A percentile compares a stretch with the other conserved stretches of the same genome.
Evolutionary conservation across 139 green algal species (phyloP).

Genomic region (Coelastrella sp.): DNA sequence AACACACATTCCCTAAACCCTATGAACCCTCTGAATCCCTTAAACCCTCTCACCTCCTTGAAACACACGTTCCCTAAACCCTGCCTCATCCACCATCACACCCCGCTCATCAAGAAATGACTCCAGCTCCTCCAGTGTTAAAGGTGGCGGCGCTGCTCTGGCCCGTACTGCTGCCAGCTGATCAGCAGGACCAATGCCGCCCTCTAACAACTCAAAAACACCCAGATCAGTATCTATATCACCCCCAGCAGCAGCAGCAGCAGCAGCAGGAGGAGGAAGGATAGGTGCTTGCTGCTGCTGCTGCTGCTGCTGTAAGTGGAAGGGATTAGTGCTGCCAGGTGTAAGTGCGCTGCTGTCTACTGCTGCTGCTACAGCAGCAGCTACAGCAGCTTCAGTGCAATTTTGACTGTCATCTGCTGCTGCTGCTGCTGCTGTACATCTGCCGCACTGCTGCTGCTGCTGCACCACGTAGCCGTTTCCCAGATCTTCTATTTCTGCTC

Average conservation of each 20-base stretch:
- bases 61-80: constrained; percentile 56
- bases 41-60: constrained; percentile 17
- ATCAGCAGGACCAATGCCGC: background rate
- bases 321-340: background rate
- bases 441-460: constrained; percentile 27
- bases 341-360: background rate
- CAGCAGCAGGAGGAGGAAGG: background rate
- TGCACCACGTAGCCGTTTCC: background rate
- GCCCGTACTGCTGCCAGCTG: constrained; percentile 30
- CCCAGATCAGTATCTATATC: constrained; percentile 66
- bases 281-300: background rate
- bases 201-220: constrained; percentile 79
- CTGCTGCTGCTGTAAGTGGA: background rate
- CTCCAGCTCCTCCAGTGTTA: constrained; percentile 60
- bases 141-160: constrained; percentile 25
- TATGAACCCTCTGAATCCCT: too few relatives aligned
- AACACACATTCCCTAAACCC: background rate
- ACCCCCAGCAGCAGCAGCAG: constrained; percentile 14
- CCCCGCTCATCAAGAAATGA: constrained; percentile 69
- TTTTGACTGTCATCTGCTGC: background rate
- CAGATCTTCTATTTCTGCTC: background rate
- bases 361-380: constrained; percentile 37
- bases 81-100: constrained; percentile 62
- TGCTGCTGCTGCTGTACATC: background rate
- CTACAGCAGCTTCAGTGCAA: constrained; percentile 12